Percentiles rank a stretch among this genome's conserved stretches.
Evolutionary conservation across 345 rosid species (phyloP).

Genomic region (Rhodomyrtus tomentosa): DNA sequence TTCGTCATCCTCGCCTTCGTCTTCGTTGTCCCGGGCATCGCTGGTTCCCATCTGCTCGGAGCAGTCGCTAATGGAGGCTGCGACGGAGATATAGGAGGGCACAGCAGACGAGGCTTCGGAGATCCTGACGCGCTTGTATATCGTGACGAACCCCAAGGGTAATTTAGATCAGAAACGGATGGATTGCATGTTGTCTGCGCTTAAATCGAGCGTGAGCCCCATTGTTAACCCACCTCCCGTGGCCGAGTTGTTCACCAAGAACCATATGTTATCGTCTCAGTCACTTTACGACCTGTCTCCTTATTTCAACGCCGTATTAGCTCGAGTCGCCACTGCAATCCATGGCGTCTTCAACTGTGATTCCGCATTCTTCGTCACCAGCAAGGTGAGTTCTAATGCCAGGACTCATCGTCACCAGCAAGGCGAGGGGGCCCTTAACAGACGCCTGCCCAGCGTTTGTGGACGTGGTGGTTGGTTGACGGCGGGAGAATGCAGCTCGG

Average conservation of each 20-base stretch:
- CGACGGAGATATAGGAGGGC: conserved; percentile 65
- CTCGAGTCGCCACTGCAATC: too few species aligned
- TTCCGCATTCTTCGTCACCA: too few species aligned
- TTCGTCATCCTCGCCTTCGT: conserved; percentile 58
- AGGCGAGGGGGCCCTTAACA: too few species aligned
- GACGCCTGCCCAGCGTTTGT: too few species aligned
- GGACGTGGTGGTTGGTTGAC: too few species aligned
- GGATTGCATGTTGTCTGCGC: conserved; percentile 49
- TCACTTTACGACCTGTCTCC: conserved; percentile 60
- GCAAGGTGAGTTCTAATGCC: too few species aligned
- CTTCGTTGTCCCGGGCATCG: conserved; percentile 52
- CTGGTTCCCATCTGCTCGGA: conserved; percentile 38
- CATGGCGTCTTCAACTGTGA: too few species aligned
- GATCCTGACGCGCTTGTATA: conserved; percentile 49
- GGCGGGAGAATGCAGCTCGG: too few species aligned
- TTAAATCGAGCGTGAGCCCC: conserved; percentile 43
- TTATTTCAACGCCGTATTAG: conserved; percentile 20
- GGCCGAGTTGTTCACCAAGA: conserved; percentile 43
- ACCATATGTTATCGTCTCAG: conserved; percentile 48
- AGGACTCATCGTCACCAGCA: too few species aligned
- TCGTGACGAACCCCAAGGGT: conserved; percentile 32
- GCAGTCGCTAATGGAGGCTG: conserved; percentile 56
- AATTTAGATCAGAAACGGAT: conserved; percentile 65
- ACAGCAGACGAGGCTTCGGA: conserved; percentile 45
- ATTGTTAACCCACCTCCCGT: conserved; percentile 42